Evolutionary conservation across 2,329 filamentous ascomycete genomes (phyloP).

Genomic region (Hansfordia pulvinata): DNA sequence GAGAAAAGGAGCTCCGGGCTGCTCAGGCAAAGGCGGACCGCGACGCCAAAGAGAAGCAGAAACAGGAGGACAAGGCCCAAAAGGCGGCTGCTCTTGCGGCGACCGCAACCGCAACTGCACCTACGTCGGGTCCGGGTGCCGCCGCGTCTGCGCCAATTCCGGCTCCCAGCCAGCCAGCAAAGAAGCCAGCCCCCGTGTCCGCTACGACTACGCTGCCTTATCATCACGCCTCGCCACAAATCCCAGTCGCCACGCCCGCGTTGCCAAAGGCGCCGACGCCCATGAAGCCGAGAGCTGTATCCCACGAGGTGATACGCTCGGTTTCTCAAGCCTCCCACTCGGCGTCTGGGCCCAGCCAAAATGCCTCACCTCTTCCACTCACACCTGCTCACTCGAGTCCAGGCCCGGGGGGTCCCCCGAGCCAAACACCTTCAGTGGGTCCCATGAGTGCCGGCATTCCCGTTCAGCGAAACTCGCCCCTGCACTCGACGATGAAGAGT

Average conservation of each 20-base stretch:
- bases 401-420: conserved; percentile 45
- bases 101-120: conserved; percentile 17
- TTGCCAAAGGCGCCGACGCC: conserved; percentile 75
- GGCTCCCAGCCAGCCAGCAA: conserved; percentile 27
- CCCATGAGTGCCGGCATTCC: conserved; percentile 9
- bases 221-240: conserved; percentile 59
- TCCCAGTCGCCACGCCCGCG: conserved; percentile 65
- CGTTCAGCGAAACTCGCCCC: conserved; percentile 49
- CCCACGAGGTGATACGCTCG: conserved; percentile 62
- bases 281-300: conserved; percentile 60
- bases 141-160: too few species aligned
- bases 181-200: conserved; percentile 26
- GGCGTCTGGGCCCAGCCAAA: conserved; percentile 37
- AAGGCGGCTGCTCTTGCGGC: conserved; percentile 24
- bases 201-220: conserved; percentile 46
- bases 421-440: conserved; percentile 36
- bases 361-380: conserved; percentile 43
- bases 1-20: conserved; percentile 38
- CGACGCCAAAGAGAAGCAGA: conserved; percentile 32
- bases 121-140: conserved; percentile 16
- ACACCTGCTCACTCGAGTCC: conserved; percentile 54
- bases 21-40: conserved; percentile 28
- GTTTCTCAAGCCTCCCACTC: conserved; percentile 59
- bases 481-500: conserved; percentile 41
- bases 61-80: conserved; percentile 28